phyloP scores from a whole-genome alignment of 768 basidiomycete genomes.

The Pisolithus albus region DNA sequence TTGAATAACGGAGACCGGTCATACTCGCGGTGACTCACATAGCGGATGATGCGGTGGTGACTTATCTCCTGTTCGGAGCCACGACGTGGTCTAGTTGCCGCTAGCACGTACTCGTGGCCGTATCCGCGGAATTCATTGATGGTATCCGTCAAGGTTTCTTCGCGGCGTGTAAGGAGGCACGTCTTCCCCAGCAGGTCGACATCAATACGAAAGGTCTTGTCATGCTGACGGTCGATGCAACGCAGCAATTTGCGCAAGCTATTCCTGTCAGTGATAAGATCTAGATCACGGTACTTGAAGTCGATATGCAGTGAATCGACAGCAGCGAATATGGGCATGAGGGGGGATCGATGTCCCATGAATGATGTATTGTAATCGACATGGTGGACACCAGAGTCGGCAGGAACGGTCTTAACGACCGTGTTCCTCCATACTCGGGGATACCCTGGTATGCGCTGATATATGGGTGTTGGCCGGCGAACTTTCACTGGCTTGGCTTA shows the following conservation, averaged over 20 bases:
- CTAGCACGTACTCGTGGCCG: conserved; percentile 58
- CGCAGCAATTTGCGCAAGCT: conserved; percentile 55
- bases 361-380: conserved; percentile 54
- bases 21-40: conserved; percentile 37
- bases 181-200: conserved; percentile 56
- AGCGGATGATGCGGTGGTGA: conserved; percentile 57
- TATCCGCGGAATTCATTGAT: conserved; percentile 33
- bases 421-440: conserved; percentile 51
- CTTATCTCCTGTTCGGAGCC: conserved; percentile 27
- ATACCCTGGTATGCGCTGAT: conserved; percentile 37
- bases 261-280: conserved; percentile 59
- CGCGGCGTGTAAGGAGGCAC: conserved; percentile 51
- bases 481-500: neutral
- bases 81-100: conserved; percentile 39
- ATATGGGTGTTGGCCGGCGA: neutral
- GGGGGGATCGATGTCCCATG: conserved; percentile 29
- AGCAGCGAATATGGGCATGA: conserved; percentile 55
- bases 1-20: too few species aligned
- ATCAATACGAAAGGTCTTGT: conserved; percentile 61
- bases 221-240: conserved; percentile 31
- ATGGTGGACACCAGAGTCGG: conserved; percentile 44
- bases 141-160: conserved; percentile 28
- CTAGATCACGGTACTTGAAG: conserved; percentile 30
- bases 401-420: conserved; percentile 42
- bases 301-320: conserved; percentile 37